Conservation (phyloP, 2,329 filamentous ascomycete genomes). For the Fusarium chlamydosporum region DNA sequence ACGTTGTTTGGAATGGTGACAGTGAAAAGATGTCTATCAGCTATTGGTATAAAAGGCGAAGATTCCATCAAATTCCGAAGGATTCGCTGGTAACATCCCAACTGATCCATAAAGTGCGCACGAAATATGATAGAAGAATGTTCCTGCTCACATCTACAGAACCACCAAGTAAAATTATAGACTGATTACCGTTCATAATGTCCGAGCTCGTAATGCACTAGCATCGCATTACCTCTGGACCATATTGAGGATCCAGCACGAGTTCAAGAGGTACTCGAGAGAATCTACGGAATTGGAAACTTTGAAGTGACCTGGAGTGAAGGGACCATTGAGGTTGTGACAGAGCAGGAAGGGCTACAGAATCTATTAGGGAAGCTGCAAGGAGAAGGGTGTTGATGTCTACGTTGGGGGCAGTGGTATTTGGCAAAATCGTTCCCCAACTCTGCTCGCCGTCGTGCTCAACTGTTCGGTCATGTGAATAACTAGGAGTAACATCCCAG, state of each 20-base stretch:
- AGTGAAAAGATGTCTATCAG: too few species aligned
- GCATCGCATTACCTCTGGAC: background rate
- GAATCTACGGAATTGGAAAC: constrained; percentile 4
- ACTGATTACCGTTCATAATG: background rate
- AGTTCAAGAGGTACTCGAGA: background rate
- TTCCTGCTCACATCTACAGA: background rate
- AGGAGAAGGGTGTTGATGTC: background rate
- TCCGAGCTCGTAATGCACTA: background rate
- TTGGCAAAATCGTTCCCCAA: background rate
- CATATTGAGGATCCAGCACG: background rate
- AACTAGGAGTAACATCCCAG: too few species aligned
- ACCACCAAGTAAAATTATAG: background rate
- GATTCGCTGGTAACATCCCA: too few species aligned
- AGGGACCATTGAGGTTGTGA: background rate
- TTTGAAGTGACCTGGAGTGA: background rate
- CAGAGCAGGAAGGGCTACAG: background rate
- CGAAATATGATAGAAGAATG: background rate
- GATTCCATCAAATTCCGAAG: too few species aligned
- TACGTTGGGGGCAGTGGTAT: background rate
- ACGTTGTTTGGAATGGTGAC: too few species aligned
- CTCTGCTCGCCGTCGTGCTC: background rate
- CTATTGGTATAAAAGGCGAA: too few species aligned
- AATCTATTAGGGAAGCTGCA: background rate
- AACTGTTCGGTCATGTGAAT: background rate
- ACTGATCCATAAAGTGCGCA: too few species aligned